These are phyloP conservation scores for Cordyceps javanica DNA, from an alignment of 2,329 filamentous ascomycete species.

Conservation along the genomic window DNA sequence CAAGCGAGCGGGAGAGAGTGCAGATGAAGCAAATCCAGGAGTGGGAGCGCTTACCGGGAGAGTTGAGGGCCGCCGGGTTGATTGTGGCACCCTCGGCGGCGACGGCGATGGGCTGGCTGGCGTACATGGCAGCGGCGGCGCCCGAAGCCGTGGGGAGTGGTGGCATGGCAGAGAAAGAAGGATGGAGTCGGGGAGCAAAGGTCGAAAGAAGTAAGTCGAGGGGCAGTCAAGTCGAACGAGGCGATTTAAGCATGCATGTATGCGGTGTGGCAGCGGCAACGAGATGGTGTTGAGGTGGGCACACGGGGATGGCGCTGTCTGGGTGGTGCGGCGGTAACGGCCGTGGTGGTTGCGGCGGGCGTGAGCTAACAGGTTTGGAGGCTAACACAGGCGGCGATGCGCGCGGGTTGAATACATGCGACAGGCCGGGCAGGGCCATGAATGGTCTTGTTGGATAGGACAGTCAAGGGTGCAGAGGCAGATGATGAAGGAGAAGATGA, in stretches of 20 bases:
- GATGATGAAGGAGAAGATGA: background rate
- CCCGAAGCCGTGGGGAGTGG: slow-evolving; percentile 16
- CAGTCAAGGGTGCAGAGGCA: background rate
- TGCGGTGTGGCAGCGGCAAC: slow-evolving; percentile 9
- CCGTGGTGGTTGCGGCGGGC: slow-evolving; percentile 9
- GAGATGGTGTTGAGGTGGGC: slow-evolving; percentile 15
- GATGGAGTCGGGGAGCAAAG: background rate
- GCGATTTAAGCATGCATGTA: slow-evolving; percentile 10
- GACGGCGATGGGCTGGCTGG: slow-evolving; percentile 54
- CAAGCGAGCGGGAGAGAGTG: slow-evolving; percentile 10
- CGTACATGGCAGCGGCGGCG: slow-evolving; percentile 30
- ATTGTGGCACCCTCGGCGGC: slow-evolving; percentile 83
- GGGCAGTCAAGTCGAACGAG: background rate
- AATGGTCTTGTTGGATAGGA: background rate
- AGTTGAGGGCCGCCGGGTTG: slow-evolving; percentile 81
- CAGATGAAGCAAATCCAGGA: background rate
- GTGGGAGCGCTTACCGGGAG: slow-evolving; percentile 55
- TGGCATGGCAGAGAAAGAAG: slow-evolving; percentile 15
- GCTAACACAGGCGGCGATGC: slow-evolving; percentile 4
- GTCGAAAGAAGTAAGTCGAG: background rate
- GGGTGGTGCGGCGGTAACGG: slow-evolving; percentile 13
- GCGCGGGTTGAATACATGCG: background rate
- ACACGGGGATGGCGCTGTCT: slow-evolving; percentile 9
- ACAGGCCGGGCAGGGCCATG: background rate
- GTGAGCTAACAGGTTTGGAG: slow-evolving; percentile 1